Evolutionary conservation across 805 yeast species (phyloP), one percentile per base, ranked within the genome.

Genomic region (Torulaspora microellipsoides): DNA sequence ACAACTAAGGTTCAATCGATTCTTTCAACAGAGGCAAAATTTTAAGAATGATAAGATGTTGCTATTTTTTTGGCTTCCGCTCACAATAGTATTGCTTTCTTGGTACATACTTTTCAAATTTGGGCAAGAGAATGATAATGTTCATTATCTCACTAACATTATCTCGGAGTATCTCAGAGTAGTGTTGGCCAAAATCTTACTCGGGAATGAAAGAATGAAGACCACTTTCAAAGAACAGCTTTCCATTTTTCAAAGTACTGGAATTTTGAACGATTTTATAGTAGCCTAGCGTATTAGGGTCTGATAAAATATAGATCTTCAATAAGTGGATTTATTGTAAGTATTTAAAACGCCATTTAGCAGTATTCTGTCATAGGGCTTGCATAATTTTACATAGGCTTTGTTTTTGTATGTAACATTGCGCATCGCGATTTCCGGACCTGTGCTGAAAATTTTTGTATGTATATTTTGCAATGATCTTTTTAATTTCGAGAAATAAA

Each of bases 51-150:
- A 90, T 65, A 83, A 78, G 58, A 83, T 88, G 86, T 71, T 90
- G 50, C 67, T 87, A 48, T 86, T 90, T 62, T 89, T 90, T 74
- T 90, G 97, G 97, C 66, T 89, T 45, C 97, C 97, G 11, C 74
- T 85, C 31, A 66, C 87, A 40, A 53, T 82, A 15, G 60, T 85
- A 27, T 64, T 81, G 13, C 67, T 80, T 2, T 66, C 79, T 6
- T 69, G 73, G 52, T 69, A 75, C 42, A 61, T 75, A 3, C 49
- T 69, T 25, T 59, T 59, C 45, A 64, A 58, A 31, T 59, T 67
- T 25, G 72, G 73, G 6, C 57, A 59, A 13, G 62, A 62, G 38
- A 66, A 64, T 28, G 62, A 61, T 46, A 61, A 59, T 9, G 49
- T 65, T 13, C 56, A 53, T 31, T 51, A 54, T 32, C 34, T 55